These are phyloP conservation scores for Phyllosticta paracitricarpa DNA, from an alignment of 2,329 filamentous ascomycete genomes.

Conservation along the genomic window DNA sequence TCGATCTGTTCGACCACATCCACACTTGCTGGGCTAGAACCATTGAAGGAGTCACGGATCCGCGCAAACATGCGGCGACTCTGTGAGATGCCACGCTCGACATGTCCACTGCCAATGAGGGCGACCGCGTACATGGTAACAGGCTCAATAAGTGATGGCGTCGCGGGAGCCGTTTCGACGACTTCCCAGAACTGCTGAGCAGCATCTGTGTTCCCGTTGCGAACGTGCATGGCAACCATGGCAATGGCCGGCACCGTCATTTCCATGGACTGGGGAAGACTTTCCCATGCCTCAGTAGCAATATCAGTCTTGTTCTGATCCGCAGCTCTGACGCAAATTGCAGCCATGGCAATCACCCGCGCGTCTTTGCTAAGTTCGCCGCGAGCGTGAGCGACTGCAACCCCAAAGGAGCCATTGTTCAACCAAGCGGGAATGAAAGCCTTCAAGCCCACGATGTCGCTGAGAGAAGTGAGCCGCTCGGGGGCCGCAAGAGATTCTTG, in stretches of 20 bases:
- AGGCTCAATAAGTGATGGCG: slow-evolving; percentile 68
- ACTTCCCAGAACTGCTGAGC: slow-evolving; percentile 75
- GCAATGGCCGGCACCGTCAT: slow-evolving; percentile 56
- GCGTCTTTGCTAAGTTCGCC: slow-evolving; percentile 48
- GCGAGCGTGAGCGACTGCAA: slow-evolving; percentile 66
- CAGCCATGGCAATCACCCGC: slow-evolving; percentile 55
- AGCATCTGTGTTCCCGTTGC: slow-evolving; percentile 65
- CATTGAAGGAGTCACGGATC: slow-evolving; percentile 54
- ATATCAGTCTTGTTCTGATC: slow-evolving; percentile 63
- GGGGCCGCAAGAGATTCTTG: slow-evolving; percentile 44
- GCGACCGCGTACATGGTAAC: slow-evolving; percentile 85
- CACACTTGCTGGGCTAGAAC: slow-evolving; percentile 35
- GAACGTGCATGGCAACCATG: slow-evolving; percentile 77
- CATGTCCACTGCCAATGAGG: slow-evolving; percentile 73
- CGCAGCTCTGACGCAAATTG: slow-evolving; percentile 67
- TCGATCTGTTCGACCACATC: slow-evolving; percentile 72
- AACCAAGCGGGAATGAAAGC: slow-evolving; percentile 75
- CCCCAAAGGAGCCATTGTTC: slow-evolving; percentile 56
- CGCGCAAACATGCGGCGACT: slow-evolving; percentile 80
- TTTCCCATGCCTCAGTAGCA: slow-evolving; percentile 49
- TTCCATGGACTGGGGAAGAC: slow-evolving; percentile 37
- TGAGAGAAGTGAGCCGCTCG: slow-evolving; percentile 50
- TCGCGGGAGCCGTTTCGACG: slow-evolving; percentile 51
- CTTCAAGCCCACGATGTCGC: slow-evolving; percentile 59
- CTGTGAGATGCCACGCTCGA: slow-evolving; percentile 69